These are phyloP conservation scores for Solanum pimpinellifolium DNA, from an alignment of 257 asterid species.

Conservation along the genomic window DNA sequence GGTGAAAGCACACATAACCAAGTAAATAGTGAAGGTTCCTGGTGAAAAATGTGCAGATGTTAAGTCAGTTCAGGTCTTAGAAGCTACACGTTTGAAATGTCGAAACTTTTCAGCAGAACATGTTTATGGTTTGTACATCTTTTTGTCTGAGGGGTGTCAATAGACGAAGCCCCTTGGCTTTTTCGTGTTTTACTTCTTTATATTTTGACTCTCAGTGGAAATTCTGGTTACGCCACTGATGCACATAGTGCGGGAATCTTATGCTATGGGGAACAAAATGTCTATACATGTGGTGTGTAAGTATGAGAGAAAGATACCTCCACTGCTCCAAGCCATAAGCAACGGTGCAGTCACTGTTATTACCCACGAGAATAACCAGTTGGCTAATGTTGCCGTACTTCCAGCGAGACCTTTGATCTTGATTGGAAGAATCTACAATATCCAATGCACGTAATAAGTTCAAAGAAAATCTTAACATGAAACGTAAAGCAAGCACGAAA, in stretches of 20 bases:
- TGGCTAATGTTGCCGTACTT: slow-evolving; percentile 69
- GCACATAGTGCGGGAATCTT: not conserved
- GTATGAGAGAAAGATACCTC: slow-evolving; percentile 30
- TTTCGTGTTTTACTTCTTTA: not conserved
- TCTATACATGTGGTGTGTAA: not conserved
- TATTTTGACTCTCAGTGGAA: not conserved
- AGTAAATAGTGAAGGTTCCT: slow-evolving; percentile 66
- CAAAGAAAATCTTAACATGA: not conserved
- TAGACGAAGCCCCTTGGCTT: not conserved
- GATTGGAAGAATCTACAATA: slow-evolving; percentile 65
- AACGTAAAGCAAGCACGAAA: not conserved
- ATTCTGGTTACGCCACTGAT: not conserved
- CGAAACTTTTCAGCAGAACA: not conserved
- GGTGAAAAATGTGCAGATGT: not conserved
- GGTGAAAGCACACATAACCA: slow-evolving; percentile 25
- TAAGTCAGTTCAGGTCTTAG: not conserved
- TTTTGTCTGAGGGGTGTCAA: not conserved
- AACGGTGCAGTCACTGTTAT: slow-evolving; percentile 66
- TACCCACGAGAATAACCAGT: slow-evolving; percentile 71
- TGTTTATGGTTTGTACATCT: not conserved
- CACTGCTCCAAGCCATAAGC: slow-evolving; percentile 69
- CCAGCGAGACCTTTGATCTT: slow-evolving; percentile 86
- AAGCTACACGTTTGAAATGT: not conserved
- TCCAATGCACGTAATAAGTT: not conserved
- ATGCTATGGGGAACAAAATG: not conserved